Conservation (phyloP, 805 yeast genomes). For the Kodamaea restingae region DNA sequence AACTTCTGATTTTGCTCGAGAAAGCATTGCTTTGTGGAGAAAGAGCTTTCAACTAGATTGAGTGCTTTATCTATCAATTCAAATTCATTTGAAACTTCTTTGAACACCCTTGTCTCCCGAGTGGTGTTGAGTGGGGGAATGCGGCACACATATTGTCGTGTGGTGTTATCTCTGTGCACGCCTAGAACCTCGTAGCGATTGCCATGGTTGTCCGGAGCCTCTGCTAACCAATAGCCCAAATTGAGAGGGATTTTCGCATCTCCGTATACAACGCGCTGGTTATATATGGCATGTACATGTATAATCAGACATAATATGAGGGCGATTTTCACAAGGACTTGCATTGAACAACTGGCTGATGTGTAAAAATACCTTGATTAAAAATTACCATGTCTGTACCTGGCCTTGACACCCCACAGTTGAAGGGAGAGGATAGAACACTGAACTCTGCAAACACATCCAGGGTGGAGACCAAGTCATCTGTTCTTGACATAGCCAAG, state of each 20-base stretch:
- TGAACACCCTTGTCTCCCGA: not conserved
- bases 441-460: conserved; percentile 1
- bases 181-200: conserved; percentile 17
- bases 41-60: conserved; percentile 13
- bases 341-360: not conserved
- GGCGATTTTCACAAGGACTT: not conserved
- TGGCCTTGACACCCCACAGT: conserved; percentile 34
- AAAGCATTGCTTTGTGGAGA: conserved; percentile 20
- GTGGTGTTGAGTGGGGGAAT: conserved; percentile 13
- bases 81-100: not conserved
- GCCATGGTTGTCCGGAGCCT: conserved; percentile 9
- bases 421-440: conserved; percentile 25
- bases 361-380: not conserved
- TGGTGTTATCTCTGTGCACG: conserved; percentile 7
- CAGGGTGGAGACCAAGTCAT: not conserved
- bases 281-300: conserved; percentile 7
- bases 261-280: conserved; percentile 17
- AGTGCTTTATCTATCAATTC: conserved; percentile 19
- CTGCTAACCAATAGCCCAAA: conserved; percentile 10
- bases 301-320: not conserved
- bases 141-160: conserved; percentile 19
- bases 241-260: conserved; percentile 15
- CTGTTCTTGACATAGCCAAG: conserved; percentile 32
- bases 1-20: conserved; percentile 24
- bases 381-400: conserved; percentile 11